Conservation (phyloP, 1,139 yeast genomes). For the Saccharomyces hybrid region DNA sequence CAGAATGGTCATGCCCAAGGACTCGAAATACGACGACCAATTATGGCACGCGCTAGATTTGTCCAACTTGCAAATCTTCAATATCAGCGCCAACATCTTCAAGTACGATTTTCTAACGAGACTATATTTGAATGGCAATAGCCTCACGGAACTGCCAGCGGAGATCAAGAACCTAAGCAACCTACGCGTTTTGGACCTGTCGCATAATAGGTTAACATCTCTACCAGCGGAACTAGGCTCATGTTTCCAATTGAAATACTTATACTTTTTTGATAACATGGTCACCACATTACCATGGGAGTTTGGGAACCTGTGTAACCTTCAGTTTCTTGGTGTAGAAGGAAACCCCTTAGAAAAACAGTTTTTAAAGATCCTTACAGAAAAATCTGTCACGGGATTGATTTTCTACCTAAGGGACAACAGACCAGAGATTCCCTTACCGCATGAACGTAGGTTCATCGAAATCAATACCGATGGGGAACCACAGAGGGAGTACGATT, state of each 20-base stretch:
- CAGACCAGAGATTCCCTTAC: slow-evolving; percentile 58
- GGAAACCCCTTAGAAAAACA: slow-evolving; percentile 79
- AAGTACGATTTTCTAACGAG: slow-evolving; percentile 80
- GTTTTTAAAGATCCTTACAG: slow-evolving; percentile 59
- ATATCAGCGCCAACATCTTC: slow-evolving; percentile 65
- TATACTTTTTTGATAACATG: slow-evolving; percentile 83
- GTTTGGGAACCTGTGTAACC: slow-evolving; percentile 77
- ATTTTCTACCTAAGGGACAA: slow-evolving; percentile 74
- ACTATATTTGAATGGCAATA: slow-evolving; percentile 80
- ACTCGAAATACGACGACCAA: slow-evolving; percentile 54
- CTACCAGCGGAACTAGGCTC: slow-evolving; percentile 80
- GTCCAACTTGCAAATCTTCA: slow-evolving; percentile 77
- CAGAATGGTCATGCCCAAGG: slow-evolving; percentile 60
- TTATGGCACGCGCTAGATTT: slow-evolving; percentile 93
- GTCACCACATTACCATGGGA: slow-evolving; percentile 69
- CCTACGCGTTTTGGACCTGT: slow-evolving; percentile 76
- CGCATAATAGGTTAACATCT: slow-evolving; percentile 61
- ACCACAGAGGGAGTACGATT: slow-evolving; percentile 36
- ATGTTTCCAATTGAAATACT: slow-evolving; percentile 68
- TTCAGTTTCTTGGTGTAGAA: slow-evolving; percentile 83
- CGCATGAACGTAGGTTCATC: slow-evolving; percentile 76
- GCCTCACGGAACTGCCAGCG: slow-evolving; percentile 60
- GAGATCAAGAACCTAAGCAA: slow-evolving; percentile 61
- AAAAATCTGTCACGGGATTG: slow-evolving; percentile 79
- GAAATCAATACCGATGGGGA: slow-evolving; percentile 72